A percentile compares a stretch with the other conserved stretches of the same genome.
Conservation (phyloP, 2,329 filamentous ascomycete genomes). For the Xylaria sp. region DNA sequence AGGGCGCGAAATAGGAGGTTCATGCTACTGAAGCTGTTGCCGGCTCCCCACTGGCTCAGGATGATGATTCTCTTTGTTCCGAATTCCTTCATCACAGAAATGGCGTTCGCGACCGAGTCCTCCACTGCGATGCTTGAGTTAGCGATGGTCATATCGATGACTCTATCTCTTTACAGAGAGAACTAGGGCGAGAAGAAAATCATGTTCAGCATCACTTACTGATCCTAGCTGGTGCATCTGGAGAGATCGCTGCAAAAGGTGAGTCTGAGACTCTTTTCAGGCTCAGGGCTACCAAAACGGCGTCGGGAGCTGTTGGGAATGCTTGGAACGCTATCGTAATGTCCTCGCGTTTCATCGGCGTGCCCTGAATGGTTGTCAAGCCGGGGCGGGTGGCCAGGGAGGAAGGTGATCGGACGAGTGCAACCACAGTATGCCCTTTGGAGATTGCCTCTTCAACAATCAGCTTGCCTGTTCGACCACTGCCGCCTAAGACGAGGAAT, state of each 20-base stretch:
- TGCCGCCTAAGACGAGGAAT: constrained; percentile 60
- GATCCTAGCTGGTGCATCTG: constrained; percentile 57
- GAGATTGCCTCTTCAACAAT: constrained; percentile 55
- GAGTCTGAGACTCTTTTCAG: constrained; percentile 58
- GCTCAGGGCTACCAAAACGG: constrained; percentile 62
- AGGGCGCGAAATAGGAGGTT: constrained; percentile 56
- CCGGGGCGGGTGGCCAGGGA: constrained; percentile 44
- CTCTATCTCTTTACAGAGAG: not conserved
- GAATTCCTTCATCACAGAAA: constrained; percentile 53
- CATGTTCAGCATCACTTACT: constrained; percentile 35
- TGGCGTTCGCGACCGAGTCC: constrained; percentile 53
- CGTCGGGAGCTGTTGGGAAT: constrained; percentile 45
- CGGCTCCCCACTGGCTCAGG: constrained; percentile 63
- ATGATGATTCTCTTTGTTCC: constrained; percentile 57
- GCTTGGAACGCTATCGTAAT: constrained; percentile 52
- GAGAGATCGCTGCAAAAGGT: constrained; percentile 57
- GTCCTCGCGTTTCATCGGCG: constrained; percentile 52
- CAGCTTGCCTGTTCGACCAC: constrained; percentile 59
- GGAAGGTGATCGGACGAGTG: constrained; percentile 56
- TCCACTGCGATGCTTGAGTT: constrained; percentile 48
- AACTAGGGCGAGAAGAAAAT: not conserved
- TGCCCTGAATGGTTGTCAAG: constrained; percentile 55
- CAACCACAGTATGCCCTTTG: constrained; percentile 57
- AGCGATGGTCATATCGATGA: not conserved
- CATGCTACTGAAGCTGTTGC: constrained; percentile 57